Base-by-base conservation (phyloP, 2,329 filamentous ascomycete genomes). In the Diplodia mutila region DNA sequence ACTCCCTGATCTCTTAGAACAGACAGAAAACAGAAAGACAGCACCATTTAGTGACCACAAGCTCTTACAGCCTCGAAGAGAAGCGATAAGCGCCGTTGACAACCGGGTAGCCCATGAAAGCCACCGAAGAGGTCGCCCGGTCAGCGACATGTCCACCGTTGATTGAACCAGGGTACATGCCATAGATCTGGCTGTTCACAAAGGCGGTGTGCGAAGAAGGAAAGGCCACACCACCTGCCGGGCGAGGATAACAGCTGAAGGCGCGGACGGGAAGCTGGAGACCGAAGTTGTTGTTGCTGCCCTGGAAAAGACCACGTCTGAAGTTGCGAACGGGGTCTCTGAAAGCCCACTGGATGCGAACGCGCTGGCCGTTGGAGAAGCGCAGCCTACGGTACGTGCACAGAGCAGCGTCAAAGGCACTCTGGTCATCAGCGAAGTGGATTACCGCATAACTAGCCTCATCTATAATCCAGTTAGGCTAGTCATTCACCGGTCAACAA, bases 361-460 rank as follows among this genome's bases (percentile, higher is more conserved):
- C 57, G 11, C 27, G 23, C 57, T 61, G 39, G 39, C 57, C 57
- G 4, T 23, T 61, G 34, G 7, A 12, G 12, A 42, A 29, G n/a
- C 34, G 27, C 14, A 52, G 46, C 55, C 18, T 67, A 48, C 46
- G 5, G 65, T 67, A 34, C 25, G 54, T 42, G 53, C 53, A 55
- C 18, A 52, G 8, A 32, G 65, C 55, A 11, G 65, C 65, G 21
- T 37, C 27, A n/a, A 21, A 9, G 9, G 65, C 54, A 2, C 29
- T 32, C 1, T 27, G 18, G 6, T 21, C 21, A 4, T 61, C 34
- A 9, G 16, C 5, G 23, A 61, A 67, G 37, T 39, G 32, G 18
- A 67, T 46, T n/a, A 29, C 51, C 11, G 65, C 65, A 23, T 61
- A 61, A 18, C 42, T 61, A 29, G 25, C 51, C 16, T 42, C 53